These are phyloP conservation scores for Geosmithia morbida DNA, from an alignment of 2,329 filamentous ascomycete genomes.

Conservation along the genomic window DNA sequence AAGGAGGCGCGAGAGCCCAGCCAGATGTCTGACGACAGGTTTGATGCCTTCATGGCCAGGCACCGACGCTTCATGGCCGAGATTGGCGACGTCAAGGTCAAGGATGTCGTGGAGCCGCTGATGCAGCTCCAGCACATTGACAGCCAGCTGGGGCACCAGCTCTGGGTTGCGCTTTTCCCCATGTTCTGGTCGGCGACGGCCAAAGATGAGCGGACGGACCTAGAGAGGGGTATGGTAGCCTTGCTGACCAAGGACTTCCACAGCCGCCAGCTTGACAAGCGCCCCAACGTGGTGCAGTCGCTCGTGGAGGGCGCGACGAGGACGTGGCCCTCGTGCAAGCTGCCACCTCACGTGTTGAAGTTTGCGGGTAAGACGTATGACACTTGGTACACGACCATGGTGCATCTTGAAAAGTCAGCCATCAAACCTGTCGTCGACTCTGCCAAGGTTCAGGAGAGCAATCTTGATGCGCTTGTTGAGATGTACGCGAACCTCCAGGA, in stretches of 20 bases:
- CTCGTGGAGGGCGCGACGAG: constrained; percentile 78
- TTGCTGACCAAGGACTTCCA: constrained; percentile 93
- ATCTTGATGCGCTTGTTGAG: constrained; percentile 88
- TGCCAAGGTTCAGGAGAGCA: constrained; percentile 75
- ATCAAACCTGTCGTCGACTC: constrained; percentile 78
- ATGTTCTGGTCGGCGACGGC: constrained; percentile 84
- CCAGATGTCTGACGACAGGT: constrained; percentile 66
- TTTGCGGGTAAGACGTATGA: constrained; percentile 90
- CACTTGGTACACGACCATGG: constrained; percentile 89
- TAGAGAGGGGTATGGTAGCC: constrained; percentile 82
- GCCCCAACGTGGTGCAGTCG: constrained; percentile 90
- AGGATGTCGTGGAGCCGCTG: constrained; percentile 81
- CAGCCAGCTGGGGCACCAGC: constrained; percentile 63
- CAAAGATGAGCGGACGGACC: constrained; percentile 76
- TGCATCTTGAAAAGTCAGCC: constrained; percentile 79
- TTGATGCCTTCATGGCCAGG: constrained; percentile 62
- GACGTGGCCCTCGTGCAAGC: constrained; percentile 74
- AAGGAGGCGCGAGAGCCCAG: constrained; percentile 51
- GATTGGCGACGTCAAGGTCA: constrained; percentile 71
- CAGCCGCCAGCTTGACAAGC: constrained; percentile 81
- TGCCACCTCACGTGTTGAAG: constrained; percentile 92
- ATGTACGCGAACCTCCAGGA: constrained; percentile 84
- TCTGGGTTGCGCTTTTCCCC: constrained; percentile 87
- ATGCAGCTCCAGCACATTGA: constrained; percentile 88
- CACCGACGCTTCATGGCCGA: constrained; percentile 77